Evolutionary conservation across 768 basidiomycete species (phyloP).

Genomic region (Leccinellum albellum): DNA sequence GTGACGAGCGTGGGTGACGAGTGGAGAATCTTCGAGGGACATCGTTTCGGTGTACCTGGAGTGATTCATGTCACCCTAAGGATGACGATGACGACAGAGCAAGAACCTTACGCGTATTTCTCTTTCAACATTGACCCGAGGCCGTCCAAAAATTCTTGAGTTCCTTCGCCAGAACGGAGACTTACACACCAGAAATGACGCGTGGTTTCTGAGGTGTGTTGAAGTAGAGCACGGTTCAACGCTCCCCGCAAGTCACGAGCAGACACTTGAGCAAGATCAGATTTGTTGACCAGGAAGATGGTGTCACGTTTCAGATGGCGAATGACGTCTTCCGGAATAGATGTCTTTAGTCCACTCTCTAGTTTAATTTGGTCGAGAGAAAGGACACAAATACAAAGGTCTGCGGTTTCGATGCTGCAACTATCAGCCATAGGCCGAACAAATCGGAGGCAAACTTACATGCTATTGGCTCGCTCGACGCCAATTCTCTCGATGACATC

Average conservation of each 20-base stretch:
- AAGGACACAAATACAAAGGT: slow-evolving; percentile 77
- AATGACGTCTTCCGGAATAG: slow-evolving; percentile 45
- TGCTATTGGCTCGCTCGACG: slow-evolving; percentile 63
- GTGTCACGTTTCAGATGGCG: slow-evolving; percentile 54
- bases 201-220: neutral
- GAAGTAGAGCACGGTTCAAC: slow-evolving; percentile 12
- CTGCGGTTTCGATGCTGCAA: slow-evolving; percentile 59
- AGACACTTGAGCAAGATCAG: slow-evolving; percentile 44
- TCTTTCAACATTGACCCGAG: slow-evolving; percentile 47
- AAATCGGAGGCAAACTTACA: slow-evolving; percentile 43
- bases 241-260: slow-evolving; percentile 15
- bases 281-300: slow-evolving; percentile 76
- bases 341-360: slow-evolving; percentile 12
- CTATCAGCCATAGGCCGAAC: neutral
- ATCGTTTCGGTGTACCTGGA: slow-evolving; percentile 18
- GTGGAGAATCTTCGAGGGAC: slow-evolving; percentile 36
- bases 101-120: slow-evolving; percentile 19
- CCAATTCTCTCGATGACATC: slow-evolving; percentile 75
- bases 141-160: slow-evolving; percentile 53
- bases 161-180: slow-evolving; percentile 55
- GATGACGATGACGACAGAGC: neutral
- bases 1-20: slow-evolving; percentile 80
- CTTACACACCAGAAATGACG: slow-evolving; percentile 56
- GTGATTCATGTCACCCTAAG: neutral
- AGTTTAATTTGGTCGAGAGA: slow-evolving; percentile 52